A percentile compares a stretch with the other conserved stretches of the same genome.
Evolutionary conservation across 306 rosid genomes (phyloP).

Genomic region (Medicago ruthenica): DNA sequence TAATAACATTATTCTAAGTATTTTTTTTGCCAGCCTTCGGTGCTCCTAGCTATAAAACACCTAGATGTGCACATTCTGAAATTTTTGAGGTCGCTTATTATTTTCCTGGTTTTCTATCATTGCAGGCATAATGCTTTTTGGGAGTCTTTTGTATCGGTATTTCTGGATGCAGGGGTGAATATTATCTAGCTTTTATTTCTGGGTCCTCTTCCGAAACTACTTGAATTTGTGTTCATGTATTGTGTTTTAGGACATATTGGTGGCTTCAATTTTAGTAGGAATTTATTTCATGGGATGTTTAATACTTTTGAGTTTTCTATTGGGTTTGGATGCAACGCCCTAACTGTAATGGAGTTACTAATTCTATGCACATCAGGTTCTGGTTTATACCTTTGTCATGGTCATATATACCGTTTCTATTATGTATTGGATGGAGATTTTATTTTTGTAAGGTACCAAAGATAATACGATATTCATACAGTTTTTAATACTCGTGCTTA

Average conservation of each 20-base stretch:
- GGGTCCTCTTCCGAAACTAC: conserved; percentile 48
- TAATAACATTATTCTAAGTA: too few relatives aligned
- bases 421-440: conserved; percentile 18
- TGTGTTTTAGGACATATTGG: conserved; percentile 57
- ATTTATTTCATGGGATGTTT: conserved; percentile 57
- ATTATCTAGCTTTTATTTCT: conserved; percentile 51
- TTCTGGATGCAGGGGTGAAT: conserved; percentile 96
- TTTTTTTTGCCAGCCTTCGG: background rate
- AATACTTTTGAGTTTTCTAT: conserved; percentile 57
- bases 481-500: too few relatives aligned
- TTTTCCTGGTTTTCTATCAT: background rate
- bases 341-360: conserved; percentile 60
- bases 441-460: conserved; percentile 5
- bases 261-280: conserved; percentile 64
- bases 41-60: background rate
- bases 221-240: conserved; percentile 53
- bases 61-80: background rate
- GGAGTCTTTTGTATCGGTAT: conserved; percentile 57
- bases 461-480: background rate
- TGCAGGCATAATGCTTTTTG: conserved; percentile 67
- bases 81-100: background rate
- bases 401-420: conserved; percentile 10
- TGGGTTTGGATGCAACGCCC: conserved; percentile 54
- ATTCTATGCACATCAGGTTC: conserved; percentile 46
- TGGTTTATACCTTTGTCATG: conserved; percentile 40